Percentiles rank a stretch among this genome's conserved stretches.
Conservation (phyloP, 495 filamentous ascomycete genomes). For the Daldinia bambusicola region DNA sequence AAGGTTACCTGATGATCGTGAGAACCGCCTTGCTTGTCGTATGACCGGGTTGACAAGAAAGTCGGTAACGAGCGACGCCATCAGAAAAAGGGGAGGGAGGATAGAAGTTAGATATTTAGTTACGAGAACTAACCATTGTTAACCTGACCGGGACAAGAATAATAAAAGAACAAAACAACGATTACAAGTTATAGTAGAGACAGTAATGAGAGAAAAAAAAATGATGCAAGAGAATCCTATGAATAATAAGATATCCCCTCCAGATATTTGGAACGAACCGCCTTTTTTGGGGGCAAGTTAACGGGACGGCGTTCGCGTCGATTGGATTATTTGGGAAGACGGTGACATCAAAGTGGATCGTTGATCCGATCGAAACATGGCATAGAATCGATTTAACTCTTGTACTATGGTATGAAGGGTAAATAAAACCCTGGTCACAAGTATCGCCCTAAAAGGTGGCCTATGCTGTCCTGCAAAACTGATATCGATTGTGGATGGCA, state of each 20-base stretch:
- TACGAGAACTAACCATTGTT: slow-evolving; percentile 32
- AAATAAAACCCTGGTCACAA: no score
- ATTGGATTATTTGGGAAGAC: slow-evolving; percentile 26
- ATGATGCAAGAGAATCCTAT: slow-evolving; percentile 8
- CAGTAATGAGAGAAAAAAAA: background rate
- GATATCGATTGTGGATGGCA: no score
- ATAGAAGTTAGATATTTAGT: slow-evolving; percentile 7
- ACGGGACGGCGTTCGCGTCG: slow-evolving; percentile 2
- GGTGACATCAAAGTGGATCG: slow-evolving; percentile 41
- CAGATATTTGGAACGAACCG: slow-evolving; percentile 5
- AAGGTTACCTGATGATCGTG: slow-evolving; percentile 50
- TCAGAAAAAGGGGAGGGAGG: slow-evolving; percentile 53
- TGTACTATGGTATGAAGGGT: no score
- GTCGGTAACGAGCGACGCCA: slow-evolving; percentile 78
- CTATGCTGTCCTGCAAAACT: no score
- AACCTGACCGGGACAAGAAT: slow-evolving; percentile 3
- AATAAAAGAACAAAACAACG: slow-evolving; percentile 17
- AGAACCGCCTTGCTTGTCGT: slow-evolving; percentile 73
- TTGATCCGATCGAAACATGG: slow-evolving; percentile 32
- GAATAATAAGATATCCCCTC: slow-evolving; percentile 13
- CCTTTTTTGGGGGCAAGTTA: background rate
- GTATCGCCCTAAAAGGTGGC: no score
- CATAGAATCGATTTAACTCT: slow-evolving; percentile 32
- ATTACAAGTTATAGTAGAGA: background rate
- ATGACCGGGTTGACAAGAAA: slow-evolving; percentile 81